These are phyloP conservation scores for Globisporangium acanthophoron DNA, from an alignment of 352 stramenopile genomes.

Conservation along the genomic window DNA sequence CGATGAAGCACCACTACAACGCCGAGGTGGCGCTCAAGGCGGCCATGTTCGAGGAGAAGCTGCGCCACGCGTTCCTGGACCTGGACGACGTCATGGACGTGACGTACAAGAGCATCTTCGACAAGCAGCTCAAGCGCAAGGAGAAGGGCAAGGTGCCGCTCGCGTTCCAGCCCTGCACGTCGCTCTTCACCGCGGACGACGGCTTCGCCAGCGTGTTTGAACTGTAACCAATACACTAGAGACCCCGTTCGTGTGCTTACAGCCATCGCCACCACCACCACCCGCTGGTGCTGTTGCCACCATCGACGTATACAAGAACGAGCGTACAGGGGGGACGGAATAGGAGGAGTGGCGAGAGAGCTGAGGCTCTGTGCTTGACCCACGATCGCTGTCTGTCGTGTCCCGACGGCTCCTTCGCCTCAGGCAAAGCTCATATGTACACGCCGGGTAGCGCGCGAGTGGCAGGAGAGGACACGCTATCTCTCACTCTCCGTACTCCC, in stretches of 20 bases:
- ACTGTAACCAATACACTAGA: constrained; percentile 42
- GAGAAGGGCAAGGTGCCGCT: constrained; percentile 72
- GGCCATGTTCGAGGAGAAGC: constrained; percentile 87
- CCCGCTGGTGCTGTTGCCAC: neutral
- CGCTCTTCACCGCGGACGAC: constrained; percentile 57
- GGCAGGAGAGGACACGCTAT: too few species aligned
- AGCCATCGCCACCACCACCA: neutral
- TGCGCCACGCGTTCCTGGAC: constrained; percentile 73
- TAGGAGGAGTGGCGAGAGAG: too few species aligned
- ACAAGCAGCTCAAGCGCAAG: constrained; percentile 81
- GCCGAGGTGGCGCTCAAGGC: constrained; percentile 89
- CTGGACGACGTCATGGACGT: constrained; percentile 68
- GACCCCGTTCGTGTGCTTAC: constrained; percentile 16
- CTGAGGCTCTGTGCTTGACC: too few species aligned
- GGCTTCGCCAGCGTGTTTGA: constrained; percentile 69
- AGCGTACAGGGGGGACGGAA: neutral
- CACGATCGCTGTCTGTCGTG: too few species aligned
- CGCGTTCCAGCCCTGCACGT: constrained; percentile 53
- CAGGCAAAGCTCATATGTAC: too few species aligned
- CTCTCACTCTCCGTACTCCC: too few species aligned
- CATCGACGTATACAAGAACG: neutral
- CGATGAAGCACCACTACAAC: constrained; percentile 94
- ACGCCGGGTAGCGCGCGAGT: too few species aligned
- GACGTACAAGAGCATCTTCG: constrained; percentile 77
- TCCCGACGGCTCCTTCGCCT: too few species aligned